These are phyloP conservation scores for Rhodomyrtus psidioides DNA, from an alignment of 441 rosid genomes.

Conservation along the genomic window DNA sequence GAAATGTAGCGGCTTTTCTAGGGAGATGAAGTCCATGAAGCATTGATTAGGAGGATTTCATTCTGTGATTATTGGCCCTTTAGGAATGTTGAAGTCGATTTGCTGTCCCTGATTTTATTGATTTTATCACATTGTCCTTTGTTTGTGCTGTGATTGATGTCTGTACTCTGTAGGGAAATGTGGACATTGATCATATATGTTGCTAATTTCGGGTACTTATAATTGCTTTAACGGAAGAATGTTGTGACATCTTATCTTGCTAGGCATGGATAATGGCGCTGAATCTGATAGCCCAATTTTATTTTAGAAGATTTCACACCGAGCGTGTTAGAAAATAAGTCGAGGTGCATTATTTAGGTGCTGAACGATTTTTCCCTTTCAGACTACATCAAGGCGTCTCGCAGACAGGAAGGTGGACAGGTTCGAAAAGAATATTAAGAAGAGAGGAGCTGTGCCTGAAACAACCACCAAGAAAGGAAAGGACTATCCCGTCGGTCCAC, in stretches of 20 bases:
- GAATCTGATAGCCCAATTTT: not conserved
- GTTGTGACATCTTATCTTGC: accelerated
- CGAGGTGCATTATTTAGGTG: not conserved
- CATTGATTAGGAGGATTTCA: not conserved
- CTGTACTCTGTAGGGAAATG: not conserved
- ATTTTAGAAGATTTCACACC: not conserved
- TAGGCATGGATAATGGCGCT: not conserved
- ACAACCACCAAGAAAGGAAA: slow-evolving; percentile 68
- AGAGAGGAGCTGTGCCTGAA: slow-evolving; percentile 81
- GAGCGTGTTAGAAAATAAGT: not conserved
- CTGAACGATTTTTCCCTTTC: not conserved
- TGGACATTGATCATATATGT: accelerated
- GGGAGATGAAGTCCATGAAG: not conserved
- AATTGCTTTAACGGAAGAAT: not conserved
- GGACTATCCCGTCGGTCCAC: slow-evolving; percentile 85
- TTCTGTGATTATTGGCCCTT: not conserved
- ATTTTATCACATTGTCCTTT: not conserved
- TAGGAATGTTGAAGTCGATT: not conserved
- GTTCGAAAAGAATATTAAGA: slow-evolving; percentile 75
- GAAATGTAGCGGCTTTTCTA: not conserved
- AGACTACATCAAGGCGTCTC: slow-evolving; percentile 84
- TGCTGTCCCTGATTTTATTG: not conserved
- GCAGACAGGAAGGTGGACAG: slow-evolving; percentile 74
- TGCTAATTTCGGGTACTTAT: not conserved
- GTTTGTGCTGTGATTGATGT: not conserved